phyloP scores from a whole-genome alignment of 768 basidiomycete genomes.

The Naganishia friedmannii region DNA sequence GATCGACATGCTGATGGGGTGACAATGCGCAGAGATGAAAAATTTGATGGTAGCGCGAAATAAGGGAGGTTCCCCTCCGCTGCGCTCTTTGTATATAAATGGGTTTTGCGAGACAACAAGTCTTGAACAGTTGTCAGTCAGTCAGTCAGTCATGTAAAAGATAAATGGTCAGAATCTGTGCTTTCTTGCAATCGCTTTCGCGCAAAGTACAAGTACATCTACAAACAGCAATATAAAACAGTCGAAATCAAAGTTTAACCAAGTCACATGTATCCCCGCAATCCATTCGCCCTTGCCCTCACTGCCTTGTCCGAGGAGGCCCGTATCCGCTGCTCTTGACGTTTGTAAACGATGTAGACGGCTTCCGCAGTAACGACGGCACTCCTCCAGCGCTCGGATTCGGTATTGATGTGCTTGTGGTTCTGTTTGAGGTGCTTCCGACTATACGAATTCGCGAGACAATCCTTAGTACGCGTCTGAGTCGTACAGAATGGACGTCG shows the following conservation, averaged over 20 bases:
- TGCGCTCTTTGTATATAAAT: slow-evolving; percentile 1
- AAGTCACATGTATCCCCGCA: no score
- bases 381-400: not conserved
- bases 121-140: not conserved
- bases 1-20: not conserved
- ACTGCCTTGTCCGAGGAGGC: slow-evolving; percentile 9
- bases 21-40: not conserved
- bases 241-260: slow-evolving; percentile 14
- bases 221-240: not conserved
- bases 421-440: slow-evolving; percentile 1
- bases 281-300: not conserved
- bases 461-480: not conserved
- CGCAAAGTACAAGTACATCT: not conserved
- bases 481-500: not conserved
- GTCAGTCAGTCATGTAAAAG: not conserved
- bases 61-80: not conserved
- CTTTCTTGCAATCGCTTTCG: not conserved
- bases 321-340: slow-evolving; percentile 19
- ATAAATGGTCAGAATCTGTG: not conserved
- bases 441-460: not conserved
- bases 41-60: not conserved
- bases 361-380: slow-evolving; percentile 1
- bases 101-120: not conserved
- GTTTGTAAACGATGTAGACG: slow-evolving; percentile 8
- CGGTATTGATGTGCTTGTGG: slow-evolving; percentile 5